These are phyloP conservation scores for Kodamaea leandrae DNA, from an alignment of 805 yeast species.

Conservation along the genomic window DNA sequence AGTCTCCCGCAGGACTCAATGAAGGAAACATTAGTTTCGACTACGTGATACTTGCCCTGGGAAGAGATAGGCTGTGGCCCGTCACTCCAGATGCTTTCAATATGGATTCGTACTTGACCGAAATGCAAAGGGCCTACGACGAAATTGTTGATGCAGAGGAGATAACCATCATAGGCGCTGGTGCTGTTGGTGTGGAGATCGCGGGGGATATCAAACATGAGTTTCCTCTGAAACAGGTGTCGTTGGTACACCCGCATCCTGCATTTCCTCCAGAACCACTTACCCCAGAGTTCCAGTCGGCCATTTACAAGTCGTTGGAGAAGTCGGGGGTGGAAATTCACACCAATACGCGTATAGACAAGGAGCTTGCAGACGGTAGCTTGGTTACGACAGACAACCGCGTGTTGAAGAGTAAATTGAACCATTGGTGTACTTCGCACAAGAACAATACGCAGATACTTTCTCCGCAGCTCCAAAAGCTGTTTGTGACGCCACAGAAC, in stretches of 20 bases:
- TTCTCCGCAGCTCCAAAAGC: conserved; percentile 16
- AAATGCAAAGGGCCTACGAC: conserved; percentile 37
- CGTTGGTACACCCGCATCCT: conserved; percentile 37
- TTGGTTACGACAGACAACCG: conserved; percentile 28
- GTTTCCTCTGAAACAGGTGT: conserved; percentile 33
- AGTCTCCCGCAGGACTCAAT: background rate
- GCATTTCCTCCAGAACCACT: conserved; percentile 39
- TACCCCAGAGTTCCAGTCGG: conserved; percentile 27
- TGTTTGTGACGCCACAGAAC: conserved; percentile 26
- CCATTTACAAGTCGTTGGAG: conserved; percentile 25
- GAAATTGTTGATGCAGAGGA: conserved; percentile 33
- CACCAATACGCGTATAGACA: conserved; percentile 30
- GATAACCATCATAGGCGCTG: conserved; percentile 45
- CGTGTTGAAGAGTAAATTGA: conserved; percentile 27
- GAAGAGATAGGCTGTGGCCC: conserved; percentile 54
- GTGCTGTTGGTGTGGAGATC: conserved; percentile 44
- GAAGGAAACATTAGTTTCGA: conserved; percentile 36
- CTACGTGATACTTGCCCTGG: conserved; percentile 47
- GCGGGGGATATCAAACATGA: conserved; percentile 40
- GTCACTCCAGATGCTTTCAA: conserved; percentile 48
- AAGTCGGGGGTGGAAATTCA: conserved; percentile 27
- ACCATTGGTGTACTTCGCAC: conserved; percentile 37
- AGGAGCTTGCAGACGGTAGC: conserved; percentile 22
- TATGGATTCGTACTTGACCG: conserved; percentile 34
- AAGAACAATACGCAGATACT: conserved; percentile 32